Conservation (phyloP, 768 basidiomycete species). For the Scleroderma citrinum region DNA sequence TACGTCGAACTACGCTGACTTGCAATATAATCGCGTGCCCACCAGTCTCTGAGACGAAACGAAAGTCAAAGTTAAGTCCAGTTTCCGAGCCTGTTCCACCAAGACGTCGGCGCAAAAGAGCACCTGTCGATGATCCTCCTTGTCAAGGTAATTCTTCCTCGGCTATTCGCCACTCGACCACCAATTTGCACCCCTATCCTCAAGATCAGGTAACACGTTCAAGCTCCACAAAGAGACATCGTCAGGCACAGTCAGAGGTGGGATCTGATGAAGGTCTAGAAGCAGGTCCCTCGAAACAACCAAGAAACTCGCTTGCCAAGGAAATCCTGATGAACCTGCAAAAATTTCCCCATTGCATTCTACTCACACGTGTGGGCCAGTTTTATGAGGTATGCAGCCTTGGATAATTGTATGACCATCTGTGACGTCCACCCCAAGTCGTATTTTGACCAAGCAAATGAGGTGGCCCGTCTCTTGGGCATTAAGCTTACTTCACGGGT, state of each 20-base stretch:
- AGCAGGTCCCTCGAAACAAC: constrained; percentile 13
- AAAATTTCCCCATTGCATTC: constrained; percentile 80
- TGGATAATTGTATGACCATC: not conserved
- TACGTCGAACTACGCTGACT: not conserved
- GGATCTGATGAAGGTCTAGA: not conserved
- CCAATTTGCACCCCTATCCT: not conserved
- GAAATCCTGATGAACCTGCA: constrained; percentile 68
- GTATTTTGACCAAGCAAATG: constrained; percentile 86
- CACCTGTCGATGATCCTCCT: not conserved
- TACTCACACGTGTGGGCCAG: constrained; percentile 88
- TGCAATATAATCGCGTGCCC: not conserved
- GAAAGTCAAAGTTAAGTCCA: not conserved
- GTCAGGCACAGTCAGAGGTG: not conserved
- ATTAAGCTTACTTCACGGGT: constrained; percentile 78
- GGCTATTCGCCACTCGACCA: not conserved
- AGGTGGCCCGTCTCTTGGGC: constrained; percentile 68
- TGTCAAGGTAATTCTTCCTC: not conserved
- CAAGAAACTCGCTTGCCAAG: constrained; percentile 51
- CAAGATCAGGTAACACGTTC: too few relatives aligned
- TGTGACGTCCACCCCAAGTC: constrained; percentile 46
- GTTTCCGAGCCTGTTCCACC: too few relatives aligned
- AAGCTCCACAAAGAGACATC: too few relatives aligned
- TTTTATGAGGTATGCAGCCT: constrained; percentile 77
- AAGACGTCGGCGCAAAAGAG: not conserved
- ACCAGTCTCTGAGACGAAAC: not conserved